Conservation (phyloP, 2,329 filamentous ascomycete genomes). For the Fusarium sp. region DNA sequence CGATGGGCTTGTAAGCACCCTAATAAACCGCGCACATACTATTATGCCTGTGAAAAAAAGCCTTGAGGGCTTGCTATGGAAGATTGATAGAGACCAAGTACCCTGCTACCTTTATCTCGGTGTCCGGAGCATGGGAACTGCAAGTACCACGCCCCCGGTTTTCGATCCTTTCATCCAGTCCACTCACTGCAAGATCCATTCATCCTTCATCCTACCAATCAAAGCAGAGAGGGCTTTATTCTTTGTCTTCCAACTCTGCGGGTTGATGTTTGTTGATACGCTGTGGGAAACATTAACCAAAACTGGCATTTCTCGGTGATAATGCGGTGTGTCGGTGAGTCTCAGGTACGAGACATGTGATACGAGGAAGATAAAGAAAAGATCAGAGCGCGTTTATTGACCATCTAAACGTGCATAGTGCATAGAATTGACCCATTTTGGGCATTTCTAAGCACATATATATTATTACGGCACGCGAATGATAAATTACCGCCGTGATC, state of each 20-base stretch:
- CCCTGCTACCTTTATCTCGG: slow-evolving; percentile 18
- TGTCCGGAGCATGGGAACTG: slow-evolving; percentile 30
- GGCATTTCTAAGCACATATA: slow-evolving; percentile 36
- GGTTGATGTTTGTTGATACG: slow-evolving; percentile 6
- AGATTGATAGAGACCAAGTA: slow-evolving; percentile 11
- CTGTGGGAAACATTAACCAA: slow-evolving; percentile 7
- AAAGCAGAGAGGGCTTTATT: background rate
- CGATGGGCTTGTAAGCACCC: slow-evolving; percentile 1
- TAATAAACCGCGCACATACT: background rate
- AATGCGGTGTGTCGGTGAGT: slow-evolving; percentile 36
- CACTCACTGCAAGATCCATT: slow-evolving; percentile 13
- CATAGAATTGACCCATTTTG: slow-evolving; percentile 23
- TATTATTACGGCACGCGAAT: slow-evolving; percentile 17
- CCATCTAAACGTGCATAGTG: slow-evolving; percentile 9
- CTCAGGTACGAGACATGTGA: slow-evolving; percentile 19
- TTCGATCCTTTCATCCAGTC: slow-evolving; percentile 29
- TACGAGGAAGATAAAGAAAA: background rate
- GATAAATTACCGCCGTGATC: slow-evolving; percentile 29
- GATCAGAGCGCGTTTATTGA: background rate
- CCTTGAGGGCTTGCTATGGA: slow-evolving; percentile 7
- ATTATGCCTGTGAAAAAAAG: slow-evolving; percentile 1
- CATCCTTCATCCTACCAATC: slow-evolving; percentile 19
- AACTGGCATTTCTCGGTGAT: slow-evolving; percentile 13
- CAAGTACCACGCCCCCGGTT: slow-evolving; percentile 21
- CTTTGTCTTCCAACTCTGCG: slow-evolving; percentile 11